These are phyloP conservation scores for Sclerotinia minor DNA, from an alignment of 2,329 filamentous ascomycete genomes.

Conservation along the genomic window DNA sequence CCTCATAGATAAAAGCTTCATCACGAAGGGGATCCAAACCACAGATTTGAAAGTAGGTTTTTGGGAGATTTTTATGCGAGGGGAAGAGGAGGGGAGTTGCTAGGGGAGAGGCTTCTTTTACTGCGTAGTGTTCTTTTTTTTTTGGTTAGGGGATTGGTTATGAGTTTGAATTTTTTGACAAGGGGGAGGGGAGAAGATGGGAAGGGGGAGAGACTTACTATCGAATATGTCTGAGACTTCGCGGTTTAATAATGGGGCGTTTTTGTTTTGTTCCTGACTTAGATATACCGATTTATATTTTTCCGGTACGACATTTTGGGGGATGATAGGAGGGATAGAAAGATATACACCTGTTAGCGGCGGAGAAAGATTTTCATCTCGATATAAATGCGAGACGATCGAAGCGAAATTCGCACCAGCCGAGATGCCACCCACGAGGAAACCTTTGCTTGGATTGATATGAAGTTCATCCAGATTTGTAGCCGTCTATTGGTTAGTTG, in stretches of 20 bases:
- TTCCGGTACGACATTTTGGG: slow-evolving; percentile 31
- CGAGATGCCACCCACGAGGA: slow-evolving; percentile 52
- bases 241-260: slow-evolving; percentile 42
- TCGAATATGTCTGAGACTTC: slow-evolving; percentile 38
- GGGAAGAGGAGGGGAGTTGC: slow-evolving; percentile 42
- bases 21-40: slow-evolving; percentile 54
- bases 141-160: not conserved
- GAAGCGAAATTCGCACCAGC: slow-evolving; percentile 48
- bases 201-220: slow-evolving; percentile 25
- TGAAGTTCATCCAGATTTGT: slow-evolving; percentile 35
- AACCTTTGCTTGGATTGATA: slow-evolving; percentile 47
- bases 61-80: slow-evolving; percentile 45
- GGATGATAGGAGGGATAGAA: slow-evolving; percentile 42
- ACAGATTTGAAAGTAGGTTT: slow-evolving; percentile 52
- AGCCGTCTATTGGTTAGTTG: slow-evolving; percentile 3
- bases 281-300: slow-evolving; percentile 46
- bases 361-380: slow-evolving; percentile 46
- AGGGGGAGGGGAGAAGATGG: not conserved
- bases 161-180: no score
- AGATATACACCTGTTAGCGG: slow-evolving; percentile 51
- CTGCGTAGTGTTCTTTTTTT: not conserved
- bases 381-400: slow-evolving; percentile 45
- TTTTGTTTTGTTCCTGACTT: slow-evolving; percentile 47
- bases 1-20: slow-evolving; percentile 54
- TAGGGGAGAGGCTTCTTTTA: slow-evolving; percentile 33